Evolutionary conservation across 495 filamentous ascomycete species (phyloP), one percentile per base, ranked within the genome.

Genomic region (Neurospora sp.): DNA sequence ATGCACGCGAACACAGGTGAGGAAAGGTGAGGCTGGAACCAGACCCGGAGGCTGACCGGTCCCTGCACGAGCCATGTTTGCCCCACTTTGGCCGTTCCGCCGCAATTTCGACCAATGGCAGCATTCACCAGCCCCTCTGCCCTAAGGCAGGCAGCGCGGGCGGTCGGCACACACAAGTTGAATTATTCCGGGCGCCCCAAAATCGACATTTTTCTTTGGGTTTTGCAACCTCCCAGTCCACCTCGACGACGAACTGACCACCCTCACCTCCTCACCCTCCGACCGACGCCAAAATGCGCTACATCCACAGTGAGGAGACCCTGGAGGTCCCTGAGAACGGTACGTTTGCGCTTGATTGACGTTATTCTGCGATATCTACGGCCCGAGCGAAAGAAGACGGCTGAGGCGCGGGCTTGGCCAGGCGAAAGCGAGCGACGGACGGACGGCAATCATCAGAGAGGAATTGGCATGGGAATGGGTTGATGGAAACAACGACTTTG

Each of bases 301-400:
- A 97, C 91, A 97, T 98, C 87, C 93, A 98, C 88, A 95, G 92
- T 81, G 87, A 92, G 87, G 95, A 99, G 90, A 89, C 89, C 86
- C 89, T 99, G 85, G 88, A 88, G 78, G 92, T 99, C 84, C 96
- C 96, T 75, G 93, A 97, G 83, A 93, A 93, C 86, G 96, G 96
- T 98, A 91, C 90, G 94, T 89, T 75, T 73, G 70, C 70, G 72
- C 74, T 79, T 74, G 27, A 70, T 78, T 77, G 75, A 70, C 75
- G 69, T 69, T 70, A 38, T 75, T 61, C 73, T 71, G 69, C 73
- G 70, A 75, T 68, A 68, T 40, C 48, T 20, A 18, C 35, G 27
- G 37, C 68, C 61, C 27, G 27, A 65, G 27, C 69, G 42, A 40
- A 42, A 40, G 22, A 44, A 38, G 71, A 38, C 61, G 40, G 31